Evolutionary conservation across 2,329 filamentous ascomycete species (phyloP), one percentile per base, ranked within the genome.

Genomic region (Penicillium brasilianum): DNA sequence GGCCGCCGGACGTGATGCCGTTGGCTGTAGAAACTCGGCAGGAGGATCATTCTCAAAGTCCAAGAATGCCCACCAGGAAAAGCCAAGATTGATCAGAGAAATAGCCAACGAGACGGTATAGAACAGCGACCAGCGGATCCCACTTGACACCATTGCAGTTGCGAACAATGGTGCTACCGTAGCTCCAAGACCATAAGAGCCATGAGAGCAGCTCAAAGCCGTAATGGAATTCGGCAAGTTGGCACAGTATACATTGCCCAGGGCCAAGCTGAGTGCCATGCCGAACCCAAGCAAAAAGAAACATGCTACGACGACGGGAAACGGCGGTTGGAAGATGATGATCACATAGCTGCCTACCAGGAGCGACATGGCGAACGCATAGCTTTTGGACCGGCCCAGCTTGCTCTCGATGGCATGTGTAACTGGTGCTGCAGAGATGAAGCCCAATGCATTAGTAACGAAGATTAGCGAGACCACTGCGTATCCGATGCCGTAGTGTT

Each of bases 401-500:
- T 83, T 84, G 6, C 79, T 77, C 57, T 88, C 83, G 4, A 93
- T 78, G 1, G 78, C 75, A 69, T 93, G 88, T n/a, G 89, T 84
- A 63, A 89, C 82, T 39, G 88, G 85, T 1, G 91, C 91, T 1
- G 90, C 89, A 13, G 84, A 75, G 70, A 96, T 88, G 78, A 92
- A 96, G 16, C 92, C 92, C 4, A 89, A 66, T 0, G 92, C 91
- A 68, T 91, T 91, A 48, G 88, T 86, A 32, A 95, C 85, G 79
- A 95, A 96, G 70, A 96, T 91, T 39, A 94, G 80, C 1, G 92
- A 94, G 2, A 95, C 90, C 9, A 92, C 77, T 2, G 88, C 89
- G 73, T 95, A 94, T 44, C 88, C 89, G 58, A 95, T 91, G 60
- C 82, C 67, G 71, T 94, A 96, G 69, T 90, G 86, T 74, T 79